Conservation (phyloP, 106 monocot species). For the Dioscorea alata region DNA sequence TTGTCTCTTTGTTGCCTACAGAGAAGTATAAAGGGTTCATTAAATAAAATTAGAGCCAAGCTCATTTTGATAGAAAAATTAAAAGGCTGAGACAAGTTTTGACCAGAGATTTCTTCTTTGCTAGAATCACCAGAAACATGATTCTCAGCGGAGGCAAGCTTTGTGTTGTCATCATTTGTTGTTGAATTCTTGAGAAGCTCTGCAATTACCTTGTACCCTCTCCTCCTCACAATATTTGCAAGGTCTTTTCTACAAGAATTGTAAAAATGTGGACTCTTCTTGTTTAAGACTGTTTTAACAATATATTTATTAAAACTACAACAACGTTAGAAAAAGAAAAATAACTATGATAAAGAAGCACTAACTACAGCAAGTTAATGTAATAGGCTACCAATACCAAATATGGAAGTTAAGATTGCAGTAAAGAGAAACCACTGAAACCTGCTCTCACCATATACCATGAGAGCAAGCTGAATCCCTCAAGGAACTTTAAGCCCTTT, state of each 20-base stretch:
- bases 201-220: conserved; percentile 47
- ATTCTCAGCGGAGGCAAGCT: conserved; percentile 1
- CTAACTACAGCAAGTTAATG: background rate
- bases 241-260: conserved; percentile 57
- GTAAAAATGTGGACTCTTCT: background rate
- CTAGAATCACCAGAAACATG: conserved; percentile 3
- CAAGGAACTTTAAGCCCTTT: too few relatives aligned
- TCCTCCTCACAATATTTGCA: conserved; percentile 59
- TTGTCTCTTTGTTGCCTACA: conserved; percentile 20
- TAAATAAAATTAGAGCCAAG: conserved; percentile 16
- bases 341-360: background rate
- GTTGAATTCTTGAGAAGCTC: conserved; percentile 31
- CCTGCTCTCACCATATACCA: background rate
- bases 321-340: background rate
- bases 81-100: conserved; percentile 4
- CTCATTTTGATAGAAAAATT: background rate
- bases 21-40: conserved; percentile 14
- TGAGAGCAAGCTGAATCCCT: too few relatives aligned
- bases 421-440: background rate
- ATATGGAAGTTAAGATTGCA: background rate
- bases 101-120: conserved; percentile 29
- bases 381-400: background rate
- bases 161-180: conserved; percentile 5
- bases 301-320: background rate
- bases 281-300: background rate